A percentile compares a stretch with the other conserved stretches of the same genome.
These are phyloP conservation scores for Diplodia mutila DNA, from an alignment of 2,329 filamentous ascomycete species.

Conservation along the genomic window DNA sequence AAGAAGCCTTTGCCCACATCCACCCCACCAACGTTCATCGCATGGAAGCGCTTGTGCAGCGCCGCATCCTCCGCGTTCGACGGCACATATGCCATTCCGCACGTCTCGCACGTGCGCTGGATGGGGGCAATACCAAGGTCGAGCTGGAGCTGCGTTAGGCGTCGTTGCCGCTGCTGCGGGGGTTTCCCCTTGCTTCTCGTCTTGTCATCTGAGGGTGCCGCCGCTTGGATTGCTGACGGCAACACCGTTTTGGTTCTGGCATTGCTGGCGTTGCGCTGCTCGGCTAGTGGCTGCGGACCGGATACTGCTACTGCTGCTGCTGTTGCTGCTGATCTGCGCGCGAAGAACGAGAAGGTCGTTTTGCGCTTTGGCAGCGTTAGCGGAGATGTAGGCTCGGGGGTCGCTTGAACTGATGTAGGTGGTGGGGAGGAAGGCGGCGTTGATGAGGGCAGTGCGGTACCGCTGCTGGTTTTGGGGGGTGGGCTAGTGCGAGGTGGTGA, in stretches of 20 bases:
- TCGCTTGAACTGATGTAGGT: constrained; percentile 49
- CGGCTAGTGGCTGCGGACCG: neutral
- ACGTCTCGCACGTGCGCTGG: constrained; percentile 61
- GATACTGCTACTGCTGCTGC: neutral
- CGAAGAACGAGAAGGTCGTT: constrained; percentile 51
- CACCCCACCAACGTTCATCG: constrained; percentile 63
- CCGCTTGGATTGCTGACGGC: neutral
- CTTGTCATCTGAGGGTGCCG: neutral
- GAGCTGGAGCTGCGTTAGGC: constrained; percentile 63
- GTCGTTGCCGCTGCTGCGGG: constrained; percentile 30
- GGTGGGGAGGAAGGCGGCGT: constrained; percentile 45
- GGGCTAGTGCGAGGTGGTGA: constrained; percentile 36
- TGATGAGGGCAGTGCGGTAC: neutral
- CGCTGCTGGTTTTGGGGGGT: constrained; percentile 4
- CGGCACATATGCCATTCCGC: constrained; percentile 69
- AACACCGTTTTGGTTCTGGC: neutral
- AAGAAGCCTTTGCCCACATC: constrained; percentile 65
- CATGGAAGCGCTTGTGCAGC: constrained; percentile 67
- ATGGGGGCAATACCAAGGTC: constrained; percentile 60
- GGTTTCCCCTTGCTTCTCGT: neutral
- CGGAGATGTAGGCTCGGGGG: constrained; percentile 49
- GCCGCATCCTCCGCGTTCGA: constrained; percentile 64
- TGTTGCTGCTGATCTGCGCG: constrained; percentile 37
- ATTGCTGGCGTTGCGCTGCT: neutral
- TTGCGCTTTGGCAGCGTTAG: constrained; percentile 48